Percentiles rank a stretch among this genome's conserved stretches.
phyloP scores from a whole-genome alignment of 331 rosid genomes.

The Rhamnella rubrinervis region DNA sequence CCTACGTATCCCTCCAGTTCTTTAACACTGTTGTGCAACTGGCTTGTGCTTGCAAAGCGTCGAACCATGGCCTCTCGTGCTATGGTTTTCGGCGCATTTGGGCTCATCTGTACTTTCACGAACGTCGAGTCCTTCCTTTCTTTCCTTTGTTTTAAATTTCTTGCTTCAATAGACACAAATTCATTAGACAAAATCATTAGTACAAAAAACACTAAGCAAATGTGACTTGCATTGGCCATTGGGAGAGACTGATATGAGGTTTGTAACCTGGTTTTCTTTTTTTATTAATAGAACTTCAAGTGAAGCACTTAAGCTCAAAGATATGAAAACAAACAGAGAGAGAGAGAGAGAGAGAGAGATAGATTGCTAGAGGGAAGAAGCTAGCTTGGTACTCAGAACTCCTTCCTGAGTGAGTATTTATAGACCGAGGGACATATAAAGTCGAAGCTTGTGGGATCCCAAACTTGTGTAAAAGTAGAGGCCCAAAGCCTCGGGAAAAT shows the following conservation, averaged over 20 bases:
- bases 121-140: conserved; percentile 6
- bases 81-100: not conserved
- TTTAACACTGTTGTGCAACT: conserved; percentile 1
- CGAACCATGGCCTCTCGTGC: not conserved
- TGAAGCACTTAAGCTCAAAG: no score
- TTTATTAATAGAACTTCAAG: no score
- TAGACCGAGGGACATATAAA: not conserved
- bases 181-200: conserved; percentile 27
- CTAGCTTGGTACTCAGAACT: not conserved
- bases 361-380: not conserved
- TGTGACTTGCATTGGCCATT: conserved; percentile 27
- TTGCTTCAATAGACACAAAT: conserved; percentile 29
- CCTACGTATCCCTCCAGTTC: conserved; percentile 5
- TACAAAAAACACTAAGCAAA: conserved; percentile 19
- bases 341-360: conserved; percentile 2
- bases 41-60: not conserved
- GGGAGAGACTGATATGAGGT: no score
- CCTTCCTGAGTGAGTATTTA: conserved; percentile 4
- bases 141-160: conserved; percentile 17
- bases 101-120: conserved; percentile 2
- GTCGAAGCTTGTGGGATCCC: not conserved
- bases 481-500: not conserved
- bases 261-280: no score
- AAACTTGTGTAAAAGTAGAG: not conserved
- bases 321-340: not conserved